Conservation (phyloP, 345 rosid genomes). For the Rhodamnia argentea region DNA sequence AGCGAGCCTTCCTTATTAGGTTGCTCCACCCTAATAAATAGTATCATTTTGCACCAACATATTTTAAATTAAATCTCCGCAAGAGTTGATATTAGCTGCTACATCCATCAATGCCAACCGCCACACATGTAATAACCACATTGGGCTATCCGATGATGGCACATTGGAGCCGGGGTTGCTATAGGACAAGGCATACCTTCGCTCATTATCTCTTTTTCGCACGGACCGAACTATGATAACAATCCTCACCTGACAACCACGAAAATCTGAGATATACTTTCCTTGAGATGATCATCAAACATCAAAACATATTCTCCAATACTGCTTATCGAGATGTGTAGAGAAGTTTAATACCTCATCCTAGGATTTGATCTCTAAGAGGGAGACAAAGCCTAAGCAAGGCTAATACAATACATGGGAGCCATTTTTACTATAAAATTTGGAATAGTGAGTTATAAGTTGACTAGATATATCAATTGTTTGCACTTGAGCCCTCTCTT, state of each 20-base stretch:
- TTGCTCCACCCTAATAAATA: background rate
- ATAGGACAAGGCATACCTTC: background rate
- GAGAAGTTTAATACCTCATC: background rate
- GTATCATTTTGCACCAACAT: background rate
- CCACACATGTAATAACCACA: background rate
- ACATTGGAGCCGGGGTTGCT: fast-evolving
- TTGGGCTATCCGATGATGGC: background rate
- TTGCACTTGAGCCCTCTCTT: background rate
- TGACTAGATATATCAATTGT: background rate
- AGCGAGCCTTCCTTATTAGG: background rate
- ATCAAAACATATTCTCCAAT: background rate
- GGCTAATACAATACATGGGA: background rate
- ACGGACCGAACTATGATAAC: background rate
- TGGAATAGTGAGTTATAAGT: background rate
- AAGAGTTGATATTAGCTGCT: background rate
- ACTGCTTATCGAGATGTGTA: background rate
- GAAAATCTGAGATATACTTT: background rate
- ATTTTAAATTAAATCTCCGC: background rate
- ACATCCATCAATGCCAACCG: background rate
- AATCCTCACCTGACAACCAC: background rate
- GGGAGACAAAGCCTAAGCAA: background rate
- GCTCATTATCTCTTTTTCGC: background rate
- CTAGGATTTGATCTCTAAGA: background rate
- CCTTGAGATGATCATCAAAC: background rate
- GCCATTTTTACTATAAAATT: background rate